Evolutionary conservation across 495 filamentous ascomycete genomes (phyloP), one percentile per base, ranked within the genome.

Genomic region (Cercophora newfieldiana): DNA sequence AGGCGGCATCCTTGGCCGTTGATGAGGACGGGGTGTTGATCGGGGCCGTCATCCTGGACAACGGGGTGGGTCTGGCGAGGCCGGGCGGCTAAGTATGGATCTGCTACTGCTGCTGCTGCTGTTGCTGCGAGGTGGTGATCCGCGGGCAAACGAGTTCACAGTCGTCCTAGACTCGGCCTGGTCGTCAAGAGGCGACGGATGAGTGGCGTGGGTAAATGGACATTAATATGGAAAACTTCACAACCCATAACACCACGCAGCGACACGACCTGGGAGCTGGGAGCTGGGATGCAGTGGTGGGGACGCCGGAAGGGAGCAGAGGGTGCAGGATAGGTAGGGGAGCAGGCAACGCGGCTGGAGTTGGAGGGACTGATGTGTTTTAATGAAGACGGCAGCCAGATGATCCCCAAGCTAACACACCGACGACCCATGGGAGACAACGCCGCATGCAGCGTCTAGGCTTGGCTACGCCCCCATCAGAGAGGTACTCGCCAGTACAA

Each of bases 131-230:
- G 66, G 56, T 58, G 69, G 65, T 59, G 72, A 76, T 78, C 68
- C 60, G 70, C 68, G 63, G 68, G 69, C 71, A 64, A 68, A 71
- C 66, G 72, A 69, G 66, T 53, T 26, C 24, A 53, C 25, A 28
- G 54, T 67, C 72, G 74, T 71, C 70, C 71, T 73, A 72, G 69
- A 76, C 73, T 69, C 67, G 66, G 72, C 67, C 66, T 77, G 68
- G 68, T 63, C 76, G 71, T 74, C 71, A 74, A 73, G 72, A 14
- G 66, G 69, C 65, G 74, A 74, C 61, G 60, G 71, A 66, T 74
- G 73, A 79, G 71, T 79, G 75, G 75, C 70, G 72, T 78, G 79
- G 79, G 69, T 80, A 80, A 81, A 82, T 79, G 63, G 74, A 65
- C 59, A 65, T 79, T 75, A 78, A 79, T 78, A 77, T 79, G 75